Evolutionary conservation across 768 basidiomycete genomes (phyloP).

Genomic region (Leccinum obscurum): DNA sequence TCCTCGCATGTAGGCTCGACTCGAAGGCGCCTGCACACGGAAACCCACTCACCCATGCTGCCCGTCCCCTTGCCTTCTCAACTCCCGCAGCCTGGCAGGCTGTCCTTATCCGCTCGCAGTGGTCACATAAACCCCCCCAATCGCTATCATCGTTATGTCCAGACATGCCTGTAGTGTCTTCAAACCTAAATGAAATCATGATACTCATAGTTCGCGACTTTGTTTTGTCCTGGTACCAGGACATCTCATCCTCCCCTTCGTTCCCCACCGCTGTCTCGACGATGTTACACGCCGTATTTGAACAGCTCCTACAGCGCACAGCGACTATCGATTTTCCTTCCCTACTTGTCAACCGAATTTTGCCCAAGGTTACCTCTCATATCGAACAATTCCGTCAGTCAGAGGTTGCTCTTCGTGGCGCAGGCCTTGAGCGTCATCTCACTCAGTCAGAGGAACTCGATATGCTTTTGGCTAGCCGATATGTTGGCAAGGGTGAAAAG

Average conservation of each 20-base stretch:
- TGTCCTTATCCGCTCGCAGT: constrained; percentile 83
- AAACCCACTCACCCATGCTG: constrained; percentile 52
- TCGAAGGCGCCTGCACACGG: constrained; percentile 32
- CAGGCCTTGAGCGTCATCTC: constrained; percentile 74
- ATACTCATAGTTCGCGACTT: constrained; percentile 85
- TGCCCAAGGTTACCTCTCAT: constrained; percentile 89
- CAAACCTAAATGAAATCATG: constrained; percentile 77
- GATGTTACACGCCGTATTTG: constrained; percentile 65
- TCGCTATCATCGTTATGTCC: constrained; percentile 67
- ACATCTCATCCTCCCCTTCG: constrained; percentile 80
- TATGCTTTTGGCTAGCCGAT: constrained; percentile 78
- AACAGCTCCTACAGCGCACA: constrained; percentile 56
- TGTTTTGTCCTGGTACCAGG: constrained; percentile 85
- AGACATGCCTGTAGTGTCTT: constrained; percentile 61
- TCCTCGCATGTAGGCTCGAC: constrained; percentile 62
- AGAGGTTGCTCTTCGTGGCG: constrained; percentile 81
- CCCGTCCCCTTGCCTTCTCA: constrained; percentile 80
- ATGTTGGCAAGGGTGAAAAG: constrained; percentile 62
- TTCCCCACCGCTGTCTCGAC: constrained; percentile 86
- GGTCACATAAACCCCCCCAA: constrained; percentile 75
- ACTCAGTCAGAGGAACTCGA: constrained; percentile 92
- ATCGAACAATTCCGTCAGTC: constrained; percentile 90
- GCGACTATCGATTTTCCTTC: constrained; percentile 67
- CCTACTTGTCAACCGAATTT: constrained; percentile 76
- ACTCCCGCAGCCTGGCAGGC: constrained; percentile 96